A percentile compares a stretch with the other conserved stretches of the same genome.
Conservation (phyloP, 1,139 yeast genomes). For the Arxiozyma slooffiae region DNA sequence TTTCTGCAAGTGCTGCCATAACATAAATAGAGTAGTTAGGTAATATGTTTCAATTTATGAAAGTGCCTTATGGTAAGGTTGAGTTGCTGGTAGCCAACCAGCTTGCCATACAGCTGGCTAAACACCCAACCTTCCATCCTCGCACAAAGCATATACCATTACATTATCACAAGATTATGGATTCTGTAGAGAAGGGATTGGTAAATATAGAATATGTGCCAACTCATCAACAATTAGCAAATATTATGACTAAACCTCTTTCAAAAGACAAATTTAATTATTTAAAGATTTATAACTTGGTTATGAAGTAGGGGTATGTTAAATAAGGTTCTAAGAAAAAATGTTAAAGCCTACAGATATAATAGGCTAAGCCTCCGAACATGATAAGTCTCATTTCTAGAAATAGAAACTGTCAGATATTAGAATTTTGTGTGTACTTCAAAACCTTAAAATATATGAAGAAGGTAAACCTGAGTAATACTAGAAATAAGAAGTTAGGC, state of each 20-base stretch:
- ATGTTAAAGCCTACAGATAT: too few relatives aligned
- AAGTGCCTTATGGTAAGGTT: neutral
- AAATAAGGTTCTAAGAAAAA: constrained; percentile 21
- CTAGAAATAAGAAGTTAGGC: too few relatives aligned
- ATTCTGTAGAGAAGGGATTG: constrained; percentile 1
- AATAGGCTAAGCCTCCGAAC: too few relatives aligned
- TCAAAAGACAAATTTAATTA: neutral
- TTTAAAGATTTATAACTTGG: neutral
- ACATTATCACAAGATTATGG: constrained; percentile 8
- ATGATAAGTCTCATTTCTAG: too few relatives aligned
- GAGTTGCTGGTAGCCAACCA: constrained; percentile 7
- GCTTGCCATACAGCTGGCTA: constrained; percentile 9
- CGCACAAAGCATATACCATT: constrained; percentile 12
- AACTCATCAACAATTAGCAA: constrained; percentile 10
- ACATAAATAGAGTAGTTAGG: constrained; percentile 14
- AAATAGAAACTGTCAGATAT: too few relatives aligned
- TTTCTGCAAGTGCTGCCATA: constrained; percentile 12
- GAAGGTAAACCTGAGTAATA: too few relatives aligned
- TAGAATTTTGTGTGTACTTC: too few relatives aligned
- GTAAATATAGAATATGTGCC: constrained; percentile 3
- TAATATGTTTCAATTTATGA: constrained; percentile 4
- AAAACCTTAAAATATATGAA: too few relatives aligned
- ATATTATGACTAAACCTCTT: constrained; percentile 9
- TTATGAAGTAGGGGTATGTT: too few relatives aligned
- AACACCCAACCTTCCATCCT: constrained; percentile 8